Base-by-base conservation (phyloP, 352 stramenopile genomes). In the Globisporangium orthogonon region DNA sequence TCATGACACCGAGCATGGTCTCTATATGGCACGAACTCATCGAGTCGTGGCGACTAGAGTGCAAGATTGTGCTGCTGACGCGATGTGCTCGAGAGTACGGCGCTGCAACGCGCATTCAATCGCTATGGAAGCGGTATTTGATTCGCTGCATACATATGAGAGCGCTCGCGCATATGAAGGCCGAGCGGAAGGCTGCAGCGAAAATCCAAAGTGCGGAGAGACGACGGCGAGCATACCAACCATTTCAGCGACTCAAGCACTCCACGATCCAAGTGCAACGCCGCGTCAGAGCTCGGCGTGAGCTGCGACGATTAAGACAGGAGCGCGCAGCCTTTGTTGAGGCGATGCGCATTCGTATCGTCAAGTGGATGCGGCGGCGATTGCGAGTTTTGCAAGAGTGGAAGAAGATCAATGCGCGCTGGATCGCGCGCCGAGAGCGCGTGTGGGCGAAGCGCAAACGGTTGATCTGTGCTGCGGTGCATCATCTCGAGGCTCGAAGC, bases 81-180 rank as follows among this genome's bases (percentile, higher is more conserved):
- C 44, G 33, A 6, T 71, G 67, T 7, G 67, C 68, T 1, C 62
- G 60, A 0, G 33, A 63, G 6, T 83, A 83, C 51, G 78, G 71
- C 31, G 80, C 75, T 10, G 72, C 74, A 2, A 88, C 77, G 18
- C 70, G 80, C 6, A 56, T 88, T 7, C 71, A 63, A 43, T 66
- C 77, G 17, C 62, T 61, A 13, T 87, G 73, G 71, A 63, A 69
- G n/a, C 58, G 74, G 33, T 61, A 73, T 17, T 7, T 52, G 14
- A 60, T 49, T 2, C 55, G 54, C 10, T 47, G 62, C 4, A 23
- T 50, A 1, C 49, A 73, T 13, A n/a, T 70, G 0, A 31, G 40
- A 1, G 41, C 41, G 11, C 71, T 83, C 1, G 47, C 49, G 17
- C 66, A 61, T 0, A 67, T 84, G 55, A 83, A 69, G 41, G 60